These are phyloP conservation scores for Nicotiana noctiflora DNA, from an alignment of 257 asterid species.

Conservation along the genomic window DNA sequence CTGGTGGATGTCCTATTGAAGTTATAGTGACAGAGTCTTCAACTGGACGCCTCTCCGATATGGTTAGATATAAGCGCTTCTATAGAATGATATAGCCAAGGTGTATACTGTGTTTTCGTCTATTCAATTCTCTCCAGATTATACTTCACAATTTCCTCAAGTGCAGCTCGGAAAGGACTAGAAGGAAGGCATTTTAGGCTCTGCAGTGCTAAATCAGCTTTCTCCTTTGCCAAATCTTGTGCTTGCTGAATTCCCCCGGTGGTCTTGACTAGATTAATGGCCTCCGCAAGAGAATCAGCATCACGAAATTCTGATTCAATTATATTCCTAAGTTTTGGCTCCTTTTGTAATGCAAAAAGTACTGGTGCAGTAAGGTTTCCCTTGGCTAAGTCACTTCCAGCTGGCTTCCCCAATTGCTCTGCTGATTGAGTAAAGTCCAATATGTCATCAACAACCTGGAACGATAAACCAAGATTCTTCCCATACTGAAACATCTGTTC, in stretches of 20 bases:
- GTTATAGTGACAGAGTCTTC: not conserved
- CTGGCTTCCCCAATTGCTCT: slow-evolving; percentile 88
- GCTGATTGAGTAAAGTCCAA: slow-evolving; percentile 90
- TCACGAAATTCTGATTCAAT: slow-evolving; percentile 80
- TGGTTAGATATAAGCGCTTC: not conserved
- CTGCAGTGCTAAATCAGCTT: slow-evolving; percentile 55
- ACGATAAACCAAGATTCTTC: slow-evolving; percentile 81
- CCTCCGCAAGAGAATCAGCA: slow-evolving; percentile 73
- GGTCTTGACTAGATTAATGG: slow-evolving; percentile 53
- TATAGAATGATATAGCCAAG: not conserved
- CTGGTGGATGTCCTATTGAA: not conserved
- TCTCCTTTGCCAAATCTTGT: slow-evolving; percentile 65
- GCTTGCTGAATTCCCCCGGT: slow-evolving; percentile 76
- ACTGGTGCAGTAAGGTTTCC: slow-evolving; percentile 90
- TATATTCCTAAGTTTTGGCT: slow-evolving; percentile 56
- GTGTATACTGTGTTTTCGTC: not conserved
- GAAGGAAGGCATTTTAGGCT: slow-evolving; percentile 60
- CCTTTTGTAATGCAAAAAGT: slow-evolving; percentile 68
- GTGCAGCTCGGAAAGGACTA: slow-evolving; percentile 44
- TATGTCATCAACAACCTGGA: slow-evolving; percentile 86
- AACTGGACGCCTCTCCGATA: not conserved
- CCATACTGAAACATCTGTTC: slow-evolving; percentile 87
- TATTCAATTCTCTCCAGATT: slow-evolving; percentile 69
- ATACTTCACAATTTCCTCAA: slow-evolving; percentile 69
- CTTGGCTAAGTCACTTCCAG: slow-evolving; percentile 77